phyloP scores from a whole-genome alignment of 768 basidiomycete species.

The Macrolepiota fuliginosa region DNA sequence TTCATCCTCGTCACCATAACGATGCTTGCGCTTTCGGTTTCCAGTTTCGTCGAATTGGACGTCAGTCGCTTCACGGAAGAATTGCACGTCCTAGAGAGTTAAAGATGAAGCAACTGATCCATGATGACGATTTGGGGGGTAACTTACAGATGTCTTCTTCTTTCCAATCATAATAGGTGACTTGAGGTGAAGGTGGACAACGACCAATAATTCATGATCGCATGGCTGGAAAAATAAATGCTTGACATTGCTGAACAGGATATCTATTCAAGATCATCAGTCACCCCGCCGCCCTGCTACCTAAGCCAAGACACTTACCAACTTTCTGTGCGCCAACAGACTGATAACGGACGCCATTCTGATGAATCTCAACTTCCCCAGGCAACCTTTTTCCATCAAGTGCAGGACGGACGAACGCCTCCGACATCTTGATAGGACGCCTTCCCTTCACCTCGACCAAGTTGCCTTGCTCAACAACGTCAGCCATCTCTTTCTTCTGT shows the following conservation, averaged over 20 bases:
- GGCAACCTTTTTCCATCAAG: slow-evolving; percentile 93
- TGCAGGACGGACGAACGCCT: slow-evolving; percentile 91
- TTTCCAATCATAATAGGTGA: slow-evolving; percentile 99
- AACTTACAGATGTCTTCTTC: slow-evolving; percentile 88
- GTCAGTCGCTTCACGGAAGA: slow-evolving; percentile 96
- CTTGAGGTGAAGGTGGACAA: slow-evolving; percentile 91
- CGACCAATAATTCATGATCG: slow-evolving; percentile 91
- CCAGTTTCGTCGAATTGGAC: slow-evolving; percentile 99
- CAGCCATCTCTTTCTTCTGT: slow-evolving; percentile 97
- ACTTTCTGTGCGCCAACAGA: slow-evolving; percentile 89
- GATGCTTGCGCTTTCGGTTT: slow-evolving; percentile 95
- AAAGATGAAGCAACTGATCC: neutral
- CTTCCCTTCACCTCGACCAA: slow-evolving; percentile 88
- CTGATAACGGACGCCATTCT: slow-evolving; percentile 93
- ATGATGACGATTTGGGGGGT: slow-evolving; percentile 3
- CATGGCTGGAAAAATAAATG: slow-evolving; percentile 99
- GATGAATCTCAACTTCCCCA: slow-evolving; percentile 98
- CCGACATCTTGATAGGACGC: slow-evolving; percentile 80
- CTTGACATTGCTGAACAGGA: slow-evolving; percentile 96
- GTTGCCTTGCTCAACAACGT: slow-evolving; percentile 93
- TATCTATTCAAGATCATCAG: slow-evolving; percentile 47
- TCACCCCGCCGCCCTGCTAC: neutral
- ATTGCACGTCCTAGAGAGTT: slow-evolving; percentile 82
- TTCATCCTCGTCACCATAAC: slow-evolving; percentile 98
- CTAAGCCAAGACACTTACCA: slow-evolving; percentile 46